These are phyloP conservation scores for Trichoderma oligosporum DNA, from an alignment of 2,329 filamentous ascomycete genomes.

Conservation along the genomic window DNA sequence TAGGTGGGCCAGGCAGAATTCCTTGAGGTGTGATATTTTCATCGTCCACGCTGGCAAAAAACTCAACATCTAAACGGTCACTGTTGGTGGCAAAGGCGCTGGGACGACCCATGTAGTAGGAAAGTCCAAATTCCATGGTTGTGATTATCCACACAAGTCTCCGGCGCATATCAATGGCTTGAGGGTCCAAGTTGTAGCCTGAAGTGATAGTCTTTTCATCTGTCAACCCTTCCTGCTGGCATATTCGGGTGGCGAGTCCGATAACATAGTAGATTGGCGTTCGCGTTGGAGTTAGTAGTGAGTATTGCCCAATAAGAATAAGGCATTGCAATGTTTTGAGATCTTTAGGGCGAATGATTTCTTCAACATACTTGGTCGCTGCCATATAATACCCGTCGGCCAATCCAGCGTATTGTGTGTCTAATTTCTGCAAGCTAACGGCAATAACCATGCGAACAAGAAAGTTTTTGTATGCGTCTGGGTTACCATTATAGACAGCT, in stretches of 20 bases:
- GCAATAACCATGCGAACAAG: conserved; percentile 87
- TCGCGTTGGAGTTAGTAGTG: conserved; percentile 82
- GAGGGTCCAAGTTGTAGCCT: conserved; percentile 59
- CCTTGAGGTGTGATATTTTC: conserved; percentile 75
- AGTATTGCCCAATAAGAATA: conserved; percentile 83
- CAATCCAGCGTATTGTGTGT: conserved; percentile 82
- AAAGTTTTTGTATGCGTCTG: conserved; percentile 81
- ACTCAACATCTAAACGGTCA: conserved; percentile 80
- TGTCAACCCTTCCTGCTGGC: conserved; percentile 80
- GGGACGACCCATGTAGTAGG: conserved; percentile 83
- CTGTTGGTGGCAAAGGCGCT: conserved; percentile 77
- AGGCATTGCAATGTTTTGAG: conserved; percentile 87
- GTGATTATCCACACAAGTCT: conserved; percentile 84
- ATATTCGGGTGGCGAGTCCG: conserved; percentile 80
- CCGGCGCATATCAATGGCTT: conserved; percentile 85
- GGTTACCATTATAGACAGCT: conserved; percentile 72
- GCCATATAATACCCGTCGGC: conserved; percentile 94
- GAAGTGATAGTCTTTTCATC: conserved; percentile 82
- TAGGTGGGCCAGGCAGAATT: conserved; percentile 66
- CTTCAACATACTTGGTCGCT: conserved; percentile 79
- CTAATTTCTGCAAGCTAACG: conserved; percentile 89
- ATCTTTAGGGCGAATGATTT: conserved; percentile 82
- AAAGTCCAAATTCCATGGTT: conserved; percentile 83
- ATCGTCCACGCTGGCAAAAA: conserved; percentile 80
- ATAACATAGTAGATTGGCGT: conserved; percentile 93